These are phyloP conservation scores for Tulasnella calospora DNA, from an alignment of 768 basidiomycete genomes.

Conservation along the genomic window DNA sequence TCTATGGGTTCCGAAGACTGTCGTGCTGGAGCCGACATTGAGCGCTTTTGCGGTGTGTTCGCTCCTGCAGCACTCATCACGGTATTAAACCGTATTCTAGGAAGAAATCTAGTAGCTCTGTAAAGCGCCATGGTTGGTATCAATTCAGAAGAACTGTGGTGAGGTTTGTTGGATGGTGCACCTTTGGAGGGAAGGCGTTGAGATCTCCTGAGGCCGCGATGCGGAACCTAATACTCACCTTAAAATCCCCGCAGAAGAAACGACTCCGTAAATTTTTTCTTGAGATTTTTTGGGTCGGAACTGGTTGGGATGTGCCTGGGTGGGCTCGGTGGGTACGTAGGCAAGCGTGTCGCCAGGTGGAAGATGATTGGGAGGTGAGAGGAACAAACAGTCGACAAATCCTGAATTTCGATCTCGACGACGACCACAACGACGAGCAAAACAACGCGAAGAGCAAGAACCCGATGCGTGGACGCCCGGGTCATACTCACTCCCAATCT, in stretches of 20 bases:
- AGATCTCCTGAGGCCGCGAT: neutral
- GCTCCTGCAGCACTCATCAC: neutral
- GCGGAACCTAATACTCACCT: neutral
- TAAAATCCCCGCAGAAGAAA: neutral
- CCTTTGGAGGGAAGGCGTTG: neutral
- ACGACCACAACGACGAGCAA: slow-evolving; percentile 14
- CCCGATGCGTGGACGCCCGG: slow-evolving; percentile 24
- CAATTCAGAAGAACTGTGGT: neutral
- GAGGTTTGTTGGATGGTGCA: neutral
- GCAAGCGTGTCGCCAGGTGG: neutral
- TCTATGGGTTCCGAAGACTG: neutral
- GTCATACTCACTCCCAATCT: slow-evolving; percentile 25
- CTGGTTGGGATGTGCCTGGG: no score
- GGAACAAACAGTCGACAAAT: slow-evolving; percentile 14
- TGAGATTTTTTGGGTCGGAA: no score
- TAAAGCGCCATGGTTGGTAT: neutral
- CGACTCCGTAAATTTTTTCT: no score
- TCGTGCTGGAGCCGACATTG: neutral
- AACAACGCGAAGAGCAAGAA: neutral
- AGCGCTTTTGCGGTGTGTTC: neutral
- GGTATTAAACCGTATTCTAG: neutral
- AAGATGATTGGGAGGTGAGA: neutral
- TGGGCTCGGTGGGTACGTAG: no score
- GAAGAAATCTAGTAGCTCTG: neutral
- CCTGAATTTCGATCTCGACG: neutral